Conservation (phyloP, 1,139 yeast genomes). For the Starmera stellimalicola region DNA sequence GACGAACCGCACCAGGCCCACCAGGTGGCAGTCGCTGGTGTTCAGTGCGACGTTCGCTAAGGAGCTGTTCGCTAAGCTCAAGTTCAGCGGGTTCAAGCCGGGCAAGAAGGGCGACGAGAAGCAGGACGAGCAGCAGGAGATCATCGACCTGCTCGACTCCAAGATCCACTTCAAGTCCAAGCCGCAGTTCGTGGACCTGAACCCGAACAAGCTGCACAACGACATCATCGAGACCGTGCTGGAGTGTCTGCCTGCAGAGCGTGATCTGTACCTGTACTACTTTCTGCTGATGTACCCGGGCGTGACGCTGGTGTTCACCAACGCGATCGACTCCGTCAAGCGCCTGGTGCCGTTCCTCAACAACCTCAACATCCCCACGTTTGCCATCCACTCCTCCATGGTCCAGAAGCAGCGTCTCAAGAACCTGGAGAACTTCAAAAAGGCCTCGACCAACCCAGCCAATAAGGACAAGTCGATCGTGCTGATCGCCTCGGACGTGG, state of each 20-base stretch:
- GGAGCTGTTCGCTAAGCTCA: constrained; percentile 71
- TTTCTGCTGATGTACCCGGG: constrained; percentile 84
- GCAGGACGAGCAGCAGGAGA: constrained; percentile 43
- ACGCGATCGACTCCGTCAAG: constrained; percentile 89
- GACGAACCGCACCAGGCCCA: constrained; percentile 21
- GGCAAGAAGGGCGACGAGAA: constrained; percentile 27
- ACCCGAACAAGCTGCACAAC: constrained; percentile 74
- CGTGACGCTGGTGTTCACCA: constrained; percentile 82
- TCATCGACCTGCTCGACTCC: constrained; percentile 43
- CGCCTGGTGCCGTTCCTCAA: constrained; percentile 70
- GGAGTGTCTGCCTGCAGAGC: constrained; percentile 84
- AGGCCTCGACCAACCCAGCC: constrained; percentile 37
- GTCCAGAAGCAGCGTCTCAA: constrained; percentile 87
- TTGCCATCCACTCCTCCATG: constrained; percentile 90
- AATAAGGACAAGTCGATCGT: constrained; percentile 48
- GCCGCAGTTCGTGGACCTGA: constrained; percentile 70
- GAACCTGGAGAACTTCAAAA: constrained; percentile 66
- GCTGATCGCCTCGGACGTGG: constrained; percentile 91
- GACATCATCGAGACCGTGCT: constrained; percentile 78
- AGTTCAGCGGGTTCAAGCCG: constrained; percentile 30
- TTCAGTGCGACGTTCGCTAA: constrained; percentile 91
- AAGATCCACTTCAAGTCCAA: constrained; percentile 53
- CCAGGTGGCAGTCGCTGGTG: constrained; percentile 81
- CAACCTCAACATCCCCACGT: constrained; percentile 61
- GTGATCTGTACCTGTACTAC: constrained; percentile 86